Evolutionary conservation across 2,329 filamentous ascomycete genomes (phyloP).

Genomic region (Sarocladiaceae sp.): DNA sequence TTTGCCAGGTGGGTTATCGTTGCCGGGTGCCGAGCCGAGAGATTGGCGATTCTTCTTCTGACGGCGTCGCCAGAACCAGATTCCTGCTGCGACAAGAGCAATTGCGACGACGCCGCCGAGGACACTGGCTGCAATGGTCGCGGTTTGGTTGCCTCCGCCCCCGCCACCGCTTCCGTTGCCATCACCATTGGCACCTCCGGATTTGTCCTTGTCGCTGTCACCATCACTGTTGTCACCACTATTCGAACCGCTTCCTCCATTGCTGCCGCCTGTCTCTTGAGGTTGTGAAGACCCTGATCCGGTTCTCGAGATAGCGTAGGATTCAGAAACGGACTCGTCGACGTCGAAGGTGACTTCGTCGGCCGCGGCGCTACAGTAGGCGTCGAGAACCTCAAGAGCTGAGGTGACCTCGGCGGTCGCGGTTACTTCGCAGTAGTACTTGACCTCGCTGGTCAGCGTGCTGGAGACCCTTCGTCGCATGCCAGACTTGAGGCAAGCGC

Average conservation of each 20-base stretch:
- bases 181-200: constrained; percentile 4
- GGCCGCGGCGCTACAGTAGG: constrained; percentile 45
- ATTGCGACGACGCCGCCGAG: constrained; percentile 20
- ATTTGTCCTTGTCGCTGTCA: constrained; percentile 1
- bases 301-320: constrained; percentile 14
- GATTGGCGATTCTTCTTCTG: constrained; percentile 18
- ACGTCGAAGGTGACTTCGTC: constrained; percentile 35
- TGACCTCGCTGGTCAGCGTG: constrained; percentile 37
- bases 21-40: constrained; percentile 9
- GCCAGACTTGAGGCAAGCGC: constrained; percentile 43
- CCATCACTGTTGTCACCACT: neutral
- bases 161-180: constrained; percentile 2
- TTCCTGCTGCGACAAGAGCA: constrained; percentile 21
- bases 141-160: constrained; percentile 17
- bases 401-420: constrained; percentile 39
- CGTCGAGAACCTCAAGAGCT: constrained; percentile 36
- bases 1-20: constrained; percentile 21
- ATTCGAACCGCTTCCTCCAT: constrained; percentile 1
- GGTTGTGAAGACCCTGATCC: constrained; percentile 10
- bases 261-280: constrained; percentile 18
- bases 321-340: constrained; percentile 26
- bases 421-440: constrained; percentile 36
- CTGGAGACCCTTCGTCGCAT: constrained; percentile 37
- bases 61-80: constrained; percentile 31
- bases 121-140: constrained; percentile 28